phyloP scores from a whole-genome alignment of 371 early-diverging fungal genomes.

The Massospora cicadina region DNA sequence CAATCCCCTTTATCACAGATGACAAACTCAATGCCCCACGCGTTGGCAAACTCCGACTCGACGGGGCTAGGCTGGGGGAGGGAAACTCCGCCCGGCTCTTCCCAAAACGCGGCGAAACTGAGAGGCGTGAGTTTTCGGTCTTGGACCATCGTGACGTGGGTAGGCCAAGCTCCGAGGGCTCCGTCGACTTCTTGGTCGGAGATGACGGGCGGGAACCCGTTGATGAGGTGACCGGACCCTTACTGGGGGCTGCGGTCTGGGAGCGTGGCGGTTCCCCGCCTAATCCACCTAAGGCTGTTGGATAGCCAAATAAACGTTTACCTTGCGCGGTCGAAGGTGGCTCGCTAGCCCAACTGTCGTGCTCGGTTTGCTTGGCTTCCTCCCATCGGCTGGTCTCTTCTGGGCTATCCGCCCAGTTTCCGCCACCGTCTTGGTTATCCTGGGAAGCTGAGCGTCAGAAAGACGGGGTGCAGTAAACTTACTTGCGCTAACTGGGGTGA shows the following conservation, averaged over 20 bases:
- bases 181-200: not conserved
- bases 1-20: not conserved
- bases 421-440: not conserved
- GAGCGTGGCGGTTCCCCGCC: not conserved
- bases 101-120: not conserved
- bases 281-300: not conserved
- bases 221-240: not conserved
- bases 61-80: not conserved
- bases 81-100: not conserved
- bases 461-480: not conserved
- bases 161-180: not conserved
- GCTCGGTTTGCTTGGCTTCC: not conserved
- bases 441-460: not conserved
- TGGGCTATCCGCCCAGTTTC: not conserved
- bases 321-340: not conserved
- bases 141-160: not conserved
- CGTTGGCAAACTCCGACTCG: not conserved
- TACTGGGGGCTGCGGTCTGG: not conserved
- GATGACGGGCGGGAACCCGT: not conserved
- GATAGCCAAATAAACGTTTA: not conserved
- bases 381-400: not conserved
- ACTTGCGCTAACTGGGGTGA: not conserved
- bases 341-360: not conserved
- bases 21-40: not conserved
- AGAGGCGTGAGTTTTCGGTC: not conserved